Base-by-base conservation (phyloP, 768 basidiomycete species). In the Pleurotus tuber-regium region DNA sequence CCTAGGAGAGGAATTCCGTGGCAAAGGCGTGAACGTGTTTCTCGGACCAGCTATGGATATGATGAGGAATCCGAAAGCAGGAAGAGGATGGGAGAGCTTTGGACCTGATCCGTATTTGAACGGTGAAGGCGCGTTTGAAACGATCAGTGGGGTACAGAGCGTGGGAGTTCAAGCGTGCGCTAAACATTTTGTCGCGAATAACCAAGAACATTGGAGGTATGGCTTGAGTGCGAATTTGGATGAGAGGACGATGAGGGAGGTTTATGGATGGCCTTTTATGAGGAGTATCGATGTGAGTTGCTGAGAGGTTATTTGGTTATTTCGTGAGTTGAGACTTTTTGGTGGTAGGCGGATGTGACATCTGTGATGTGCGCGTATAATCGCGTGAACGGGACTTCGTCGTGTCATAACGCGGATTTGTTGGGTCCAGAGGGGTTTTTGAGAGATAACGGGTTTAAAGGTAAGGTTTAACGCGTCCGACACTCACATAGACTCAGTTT, bases 1-100 rank as follows among this genome's bases (percentile, higher is more conserved):
- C 0, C 67, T 89, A 55, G 87, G 81, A 2, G 70, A 79, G 49
- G 88, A 91, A 63, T 85, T 81, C 62, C 67, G 78, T n/a, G 82
- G 75, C 10, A 85, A 87, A 63, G 89, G 89, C 19, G 79, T 79
- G 4, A 70, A 75, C 52, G 72, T 77, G 6, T 74, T 66, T 36
- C 64, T 84, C 2, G 80, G 79, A 4, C 80, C 82, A 2, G 74
- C 75, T 29, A 66, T 82, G 65, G 80, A 84, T 59, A 72, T 84
- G 77, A 77, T 78, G 76, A 66, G 76, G 11, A 79, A 79, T 52
- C 77, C 77, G 2, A 77, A 77, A 60, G 72, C 65, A 9, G 76
- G 76, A 4, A 71, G 77, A 29, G 75, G 60, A 41, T 79, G 77
- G 77, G 77, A 79, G 57, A 76, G 75, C n/a, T 78, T 77, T 49